phyloP scores from a whole-genome alignment of 176 grass and related monocot species.

The Musa troglodytarum region DNA sequence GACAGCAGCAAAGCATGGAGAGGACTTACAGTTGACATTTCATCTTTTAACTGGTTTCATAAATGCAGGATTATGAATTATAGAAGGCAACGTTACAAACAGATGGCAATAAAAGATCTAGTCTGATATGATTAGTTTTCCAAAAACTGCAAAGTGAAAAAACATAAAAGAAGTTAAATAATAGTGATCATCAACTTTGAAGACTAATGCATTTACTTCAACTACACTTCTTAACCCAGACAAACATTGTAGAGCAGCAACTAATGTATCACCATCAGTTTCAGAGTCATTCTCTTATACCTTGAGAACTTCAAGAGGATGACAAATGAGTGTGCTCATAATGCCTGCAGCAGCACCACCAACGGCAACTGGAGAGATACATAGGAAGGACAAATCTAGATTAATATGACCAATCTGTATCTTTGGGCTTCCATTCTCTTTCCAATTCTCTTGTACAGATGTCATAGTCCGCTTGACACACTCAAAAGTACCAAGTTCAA shows the following conservation, averaged over 20 bases:
- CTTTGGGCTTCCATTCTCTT: conserved; percentile 41
- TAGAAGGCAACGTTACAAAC: not conserved
- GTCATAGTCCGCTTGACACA: conserved; percentile 53
- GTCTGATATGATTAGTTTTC: not conserved
- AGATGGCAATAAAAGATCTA: not conserved
- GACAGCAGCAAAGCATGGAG: not conserved
- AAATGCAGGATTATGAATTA: not conserved
- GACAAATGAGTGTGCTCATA: conserved; percentile 54
- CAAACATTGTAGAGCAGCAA: not conserved
- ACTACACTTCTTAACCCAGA: not conserved
- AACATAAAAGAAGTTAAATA: not conserved
- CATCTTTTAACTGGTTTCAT: not conserved
- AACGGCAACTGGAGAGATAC: conserved; percentile 50
- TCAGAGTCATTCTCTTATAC: conserved; percentile 17
- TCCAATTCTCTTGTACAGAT: conserved; percentile 47
- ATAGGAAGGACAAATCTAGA: conserved; percentile 41
- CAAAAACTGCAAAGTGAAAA: not conserved
- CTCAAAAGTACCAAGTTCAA: conserved; percentile 65
- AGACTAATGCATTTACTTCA: not conserved
- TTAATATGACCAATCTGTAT: conserved; percentile 44
- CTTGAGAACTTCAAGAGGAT: conserved; percentile 92
- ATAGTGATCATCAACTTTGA: not conserved
- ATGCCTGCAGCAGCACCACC: conserved; percentile 70
- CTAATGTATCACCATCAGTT: not conserved
- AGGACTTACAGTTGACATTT: not conserved